Evolutionary conservation across 768 basidiomycete genomes (phyloP).

Genomic region (Gymnopilus junonius): DNA sequence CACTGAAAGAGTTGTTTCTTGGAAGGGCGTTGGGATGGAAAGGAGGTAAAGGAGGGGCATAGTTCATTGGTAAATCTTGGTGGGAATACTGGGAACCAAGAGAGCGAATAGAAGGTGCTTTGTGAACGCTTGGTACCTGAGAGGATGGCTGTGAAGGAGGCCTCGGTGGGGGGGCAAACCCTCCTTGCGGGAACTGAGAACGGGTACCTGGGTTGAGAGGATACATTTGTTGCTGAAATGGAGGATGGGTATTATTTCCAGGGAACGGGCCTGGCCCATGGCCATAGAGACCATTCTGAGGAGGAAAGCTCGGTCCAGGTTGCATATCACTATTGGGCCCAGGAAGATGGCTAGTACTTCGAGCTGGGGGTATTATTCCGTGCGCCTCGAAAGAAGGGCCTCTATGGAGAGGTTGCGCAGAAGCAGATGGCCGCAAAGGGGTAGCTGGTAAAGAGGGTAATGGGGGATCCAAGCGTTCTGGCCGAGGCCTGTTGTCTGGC

Average conservation of each 20-base stretch:
- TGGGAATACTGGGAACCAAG: slow-evolving; percentile 58
- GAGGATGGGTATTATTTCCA: slow-evolving; percentile 6
- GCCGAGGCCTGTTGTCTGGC: slow-evolving; percentile 18
- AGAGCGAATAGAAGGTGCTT: slow-evolving; percentile 63
- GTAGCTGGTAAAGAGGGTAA: slow-evolving; percentile 12
- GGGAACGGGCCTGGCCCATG: slow-evolving; percentile 18
- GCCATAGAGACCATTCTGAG: slow-evolving; percentile 25
- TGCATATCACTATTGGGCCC: slow-evolving; percentile 21
- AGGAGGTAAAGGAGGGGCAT: slow-evolving; percentile 47
- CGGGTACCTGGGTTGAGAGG: slow-evolving; percentile 23
- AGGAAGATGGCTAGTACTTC: slow-evolving; percentile 40
- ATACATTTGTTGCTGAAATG: slow-evolving; percentile 16
- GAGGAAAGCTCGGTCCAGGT: slow-evolving; percentile 26
- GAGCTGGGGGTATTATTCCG: slow-evolving; percentile 39
- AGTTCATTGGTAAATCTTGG: slow-evolving; percentile 33
- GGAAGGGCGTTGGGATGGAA: slow-evolving; percentile 39
- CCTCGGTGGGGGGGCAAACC: slow-evolving; percentile 36
- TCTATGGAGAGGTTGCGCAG: slow-evolving; percentile 38
- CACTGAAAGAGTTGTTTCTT: slow-evolving; percentile 43
- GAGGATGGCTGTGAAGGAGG: slow-evolving; percentile 54
- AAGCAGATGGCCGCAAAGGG: slow-evolving; percentile 27
- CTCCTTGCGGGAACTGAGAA: slow-evolving; percentile 27
- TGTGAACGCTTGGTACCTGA: slow-evolving; percentile 38
- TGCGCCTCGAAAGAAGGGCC: slow-evolving; percentile 36
- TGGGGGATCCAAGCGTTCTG: slow-evolving; percentile 12